phyloP scores from a whole-genome alignment of 805 yeast genomes.

The Hanseniaspora clermontiae region DNA sequence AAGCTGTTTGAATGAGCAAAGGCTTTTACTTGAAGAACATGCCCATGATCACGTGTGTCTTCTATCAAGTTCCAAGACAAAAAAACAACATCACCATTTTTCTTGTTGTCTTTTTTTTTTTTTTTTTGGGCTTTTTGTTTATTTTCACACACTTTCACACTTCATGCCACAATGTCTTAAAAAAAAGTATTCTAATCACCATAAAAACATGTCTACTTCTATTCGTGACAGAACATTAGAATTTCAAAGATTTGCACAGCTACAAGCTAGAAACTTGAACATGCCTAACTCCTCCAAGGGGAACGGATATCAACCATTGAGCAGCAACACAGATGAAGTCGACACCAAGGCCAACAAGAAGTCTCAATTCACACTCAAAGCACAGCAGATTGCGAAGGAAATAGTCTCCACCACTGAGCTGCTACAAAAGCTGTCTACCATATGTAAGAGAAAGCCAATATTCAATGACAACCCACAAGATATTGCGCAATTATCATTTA shows the following conservation, averaged over 20 bases:
- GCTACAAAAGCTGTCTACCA: constrained; percentile 60
- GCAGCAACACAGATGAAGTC: constrained; percentile 15
- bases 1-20: too few species aligned
- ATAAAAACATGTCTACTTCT: background rate
- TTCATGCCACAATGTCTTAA: too few species aligned
- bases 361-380: constrained; percentile 51
- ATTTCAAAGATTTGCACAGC: constrained; percentile 79
- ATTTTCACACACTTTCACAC: too few species aligned
- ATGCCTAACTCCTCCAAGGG: constrained; percentile 18
- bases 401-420: constrained; percentile 75
- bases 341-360: constrained; percentile 19
- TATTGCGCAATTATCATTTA: constrained; percentile 79
- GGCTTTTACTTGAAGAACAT: too few species aligned
- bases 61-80: too few species aligned
- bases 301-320: constrained; percentile 10
- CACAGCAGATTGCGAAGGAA: constrained; percentile 76
- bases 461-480: constrained; percentile 92
- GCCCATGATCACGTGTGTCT: too few species aligned
- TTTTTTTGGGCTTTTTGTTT: too few species aligned
- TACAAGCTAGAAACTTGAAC: constrained; percentile 48
- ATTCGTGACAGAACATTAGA: constrained; percentile 79
- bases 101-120: too few species aligned
- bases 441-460: constrained; percentile 81
- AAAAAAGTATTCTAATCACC: background rate
- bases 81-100: too few species aligned